A percentile compares a stretch with the other conserved stretches of the same genome.
Evolutionary conservation across 2,329 filamentous ascomycete genomes (phyloP).

Genomic region (Eutypa lata): DNA sequence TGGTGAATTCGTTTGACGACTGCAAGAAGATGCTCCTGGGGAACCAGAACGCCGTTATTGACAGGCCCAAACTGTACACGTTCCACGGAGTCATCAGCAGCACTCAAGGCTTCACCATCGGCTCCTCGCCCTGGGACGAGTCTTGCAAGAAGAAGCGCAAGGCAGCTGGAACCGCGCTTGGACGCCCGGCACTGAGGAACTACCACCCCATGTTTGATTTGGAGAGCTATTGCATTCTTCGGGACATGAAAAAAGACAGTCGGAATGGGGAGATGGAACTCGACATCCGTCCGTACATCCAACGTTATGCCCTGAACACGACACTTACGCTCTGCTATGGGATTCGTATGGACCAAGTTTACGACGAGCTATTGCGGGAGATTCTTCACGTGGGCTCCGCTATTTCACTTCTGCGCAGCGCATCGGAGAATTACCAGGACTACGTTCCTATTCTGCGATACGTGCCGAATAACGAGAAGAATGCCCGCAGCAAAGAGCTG

Average conservation of each 20-base stretch:
- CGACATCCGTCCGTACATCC: conserved; percentile 47
- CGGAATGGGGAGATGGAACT: conserved; percentile 38
- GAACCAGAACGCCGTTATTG: conserved; percentile 47
- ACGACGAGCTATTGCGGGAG: conserved; percentile 48
- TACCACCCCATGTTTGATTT: conserved; percentile 53
- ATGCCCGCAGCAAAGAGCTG: conserved; percentile 40
- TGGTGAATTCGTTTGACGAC: conserved; percentile 51
- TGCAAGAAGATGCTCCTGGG: conserved; percentile 48
- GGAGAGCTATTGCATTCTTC: conserved; percentile 47
- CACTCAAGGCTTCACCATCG: conserved; percentile 54
- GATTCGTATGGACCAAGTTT: conserved; percentile 52
- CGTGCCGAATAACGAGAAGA: conserved; percentile 51
- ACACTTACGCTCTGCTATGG: conserved; percentile 53
- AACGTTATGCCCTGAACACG: conserved; percentile 51
- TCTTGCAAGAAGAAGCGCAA: conserved; percentile 52
- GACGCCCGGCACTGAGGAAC: conserved; percentile 40
- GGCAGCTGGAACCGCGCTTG: conserved; percentile 45
- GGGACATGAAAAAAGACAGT: conserved; percentile 44
- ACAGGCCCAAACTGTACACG: conserved; percentile 48
- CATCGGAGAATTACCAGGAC: conserved; percentile 51
- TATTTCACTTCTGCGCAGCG: conserved; percentile 46
- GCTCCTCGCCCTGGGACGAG: conserved; percentile 51
- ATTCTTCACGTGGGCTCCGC: conserved; percentile 51
- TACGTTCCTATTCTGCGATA: conserved; percentile 50
- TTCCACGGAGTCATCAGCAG: conserved; percentile 51